Conservation (phyloP, 768 basidiomycete species). For the Lenzites betulinus region DNA sequence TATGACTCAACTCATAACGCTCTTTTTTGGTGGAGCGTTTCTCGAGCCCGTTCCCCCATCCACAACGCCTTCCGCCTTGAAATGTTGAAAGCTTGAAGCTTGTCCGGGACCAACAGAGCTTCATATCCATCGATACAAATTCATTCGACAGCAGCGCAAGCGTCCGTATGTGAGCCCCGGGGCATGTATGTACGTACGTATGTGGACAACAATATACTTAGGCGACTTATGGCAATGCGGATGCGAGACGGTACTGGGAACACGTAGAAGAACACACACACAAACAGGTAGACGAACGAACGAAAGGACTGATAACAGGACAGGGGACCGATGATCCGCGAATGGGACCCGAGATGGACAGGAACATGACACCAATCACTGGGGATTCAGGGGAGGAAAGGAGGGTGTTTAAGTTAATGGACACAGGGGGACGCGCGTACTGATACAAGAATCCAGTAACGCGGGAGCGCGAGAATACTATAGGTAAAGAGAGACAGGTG, state of each 20-base stretch:
- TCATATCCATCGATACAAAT: not conserved
- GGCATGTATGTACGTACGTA: not conserved
- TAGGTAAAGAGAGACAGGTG: not conserved
- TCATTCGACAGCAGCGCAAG: not conserved
- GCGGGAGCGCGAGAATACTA: not conserved
- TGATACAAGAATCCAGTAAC: conserved; percentile 10
- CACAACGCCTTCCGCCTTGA: no score
- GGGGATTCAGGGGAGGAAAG: not conserved
- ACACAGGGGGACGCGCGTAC: not conserved
- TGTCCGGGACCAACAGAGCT: no score
- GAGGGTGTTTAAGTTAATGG: not conserved
- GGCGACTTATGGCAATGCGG: not conserved
- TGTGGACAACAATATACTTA: not conserved
- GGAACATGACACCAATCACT: not conserved
- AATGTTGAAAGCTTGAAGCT: no score
- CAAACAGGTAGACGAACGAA: conserved; percentile 1
- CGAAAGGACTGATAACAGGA: not conserved
- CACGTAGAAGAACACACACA: conserved; percentile 2
- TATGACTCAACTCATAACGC: no score
- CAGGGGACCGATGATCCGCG: not conserved
- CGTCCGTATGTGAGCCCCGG: not conserved
- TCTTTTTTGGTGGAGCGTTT: no score
- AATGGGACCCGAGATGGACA: not conserved
- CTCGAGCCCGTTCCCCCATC: no score
- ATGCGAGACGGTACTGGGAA: not conserved